phyloP scores from a whole-genome alignment of 139 green algal genomes.

The Astrephomene gubernaculifera region DNA sequence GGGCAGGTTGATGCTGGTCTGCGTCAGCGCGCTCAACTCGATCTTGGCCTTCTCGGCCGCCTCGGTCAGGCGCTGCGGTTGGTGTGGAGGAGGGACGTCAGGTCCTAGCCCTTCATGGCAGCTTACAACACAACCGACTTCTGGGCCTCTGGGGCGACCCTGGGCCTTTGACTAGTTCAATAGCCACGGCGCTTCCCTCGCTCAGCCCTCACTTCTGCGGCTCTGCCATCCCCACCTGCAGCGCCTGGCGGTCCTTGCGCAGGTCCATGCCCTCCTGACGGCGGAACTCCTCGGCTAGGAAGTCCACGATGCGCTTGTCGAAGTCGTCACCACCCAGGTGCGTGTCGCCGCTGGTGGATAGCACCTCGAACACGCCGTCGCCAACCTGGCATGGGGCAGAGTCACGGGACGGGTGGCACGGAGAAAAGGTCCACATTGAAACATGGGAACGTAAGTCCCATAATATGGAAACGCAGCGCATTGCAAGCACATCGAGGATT shows the following conservation, averaged over 20 bases:
- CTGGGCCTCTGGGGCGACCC: too few species aligned
- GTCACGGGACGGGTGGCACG: too few species aligned
- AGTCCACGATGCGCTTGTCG: constrained; percentile 99
- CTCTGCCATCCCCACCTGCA: constrained; percentile 81
- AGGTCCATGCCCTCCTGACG: constrained; percentile 96
- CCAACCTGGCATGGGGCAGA: constrained; percentile 78
- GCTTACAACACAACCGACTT: too few species aligned
- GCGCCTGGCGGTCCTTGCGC: constrained; percentile 92
- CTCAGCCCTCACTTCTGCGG: too few species aligned
- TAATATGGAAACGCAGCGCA: too few species aligned
- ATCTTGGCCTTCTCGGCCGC: constrained; percentile 99
- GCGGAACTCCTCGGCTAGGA: constrained; percentile 95
- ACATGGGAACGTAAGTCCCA: too few species aligned
- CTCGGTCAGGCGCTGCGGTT: constrained; percentile 94
- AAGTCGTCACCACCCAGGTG: constrained; percentile 99
- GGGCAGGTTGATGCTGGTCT: constrained; percentile 96
- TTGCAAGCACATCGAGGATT: too few species aligned
- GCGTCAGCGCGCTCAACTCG: constrained; percentile 88
- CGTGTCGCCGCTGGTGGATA: constrained; percentile 97
- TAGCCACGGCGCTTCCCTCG: too few species aligned
- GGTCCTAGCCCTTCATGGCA: neutral
- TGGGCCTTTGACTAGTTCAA: too few species aligned
- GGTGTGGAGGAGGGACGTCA: constrained; percentile 18
- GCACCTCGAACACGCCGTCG: constrained; percentile 99
- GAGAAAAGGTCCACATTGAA: too few species aligned